phyloP scores from a whole-genome alignment of 169 alveolate species.

The Eimeria tenella region DNA sequence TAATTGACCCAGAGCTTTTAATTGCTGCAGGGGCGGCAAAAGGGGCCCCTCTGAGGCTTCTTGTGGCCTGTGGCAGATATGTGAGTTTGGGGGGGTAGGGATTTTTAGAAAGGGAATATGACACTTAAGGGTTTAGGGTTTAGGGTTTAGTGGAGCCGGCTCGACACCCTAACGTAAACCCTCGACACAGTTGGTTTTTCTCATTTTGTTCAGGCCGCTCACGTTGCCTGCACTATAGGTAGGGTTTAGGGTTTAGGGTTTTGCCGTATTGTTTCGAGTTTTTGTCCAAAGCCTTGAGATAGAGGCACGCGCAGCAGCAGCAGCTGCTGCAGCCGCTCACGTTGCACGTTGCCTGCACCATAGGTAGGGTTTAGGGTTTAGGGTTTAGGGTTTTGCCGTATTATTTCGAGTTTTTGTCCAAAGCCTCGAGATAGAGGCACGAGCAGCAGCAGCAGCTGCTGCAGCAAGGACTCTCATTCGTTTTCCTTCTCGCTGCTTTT shows the following conservation, averaged over 20 bases:
- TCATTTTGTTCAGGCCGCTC: too few relatives aligned
- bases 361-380: background rate
- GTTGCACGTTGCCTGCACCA: too few relatives aligned
- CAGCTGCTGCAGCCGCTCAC: background rate
- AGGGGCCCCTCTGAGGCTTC: background rate
- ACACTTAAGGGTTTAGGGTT: too few relatives aligned
- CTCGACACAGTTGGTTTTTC: too few relatives aligned
- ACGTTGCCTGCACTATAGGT: too few relatives aligned
- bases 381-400: background rate
- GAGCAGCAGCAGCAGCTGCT: background rate
- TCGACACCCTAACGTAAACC: too few relatives aligned
- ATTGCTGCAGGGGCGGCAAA: background rate
- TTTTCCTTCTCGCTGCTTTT: background rate
- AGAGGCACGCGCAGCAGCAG: background rate
- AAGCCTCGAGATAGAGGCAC: too few relatives aligned
- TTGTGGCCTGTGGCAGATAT: too few relatives aligned
- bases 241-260: slow-evolving; percentile 21
- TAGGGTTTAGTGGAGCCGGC: too few relatives aligned
- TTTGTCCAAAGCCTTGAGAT: too few relatives aligned
- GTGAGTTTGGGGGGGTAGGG: too few relatives aligned
- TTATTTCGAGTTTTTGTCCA: background rate
- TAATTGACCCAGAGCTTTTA: background rate
- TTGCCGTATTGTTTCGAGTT: background rate
- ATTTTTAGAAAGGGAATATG: too few relatives aligned
- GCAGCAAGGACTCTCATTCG: background rate